These are phyloP conservation scores for Colletotrichum lini DNA, from an alignment of 2,329 filamentous ascomycete species.

Conservation along the genomic window DNA sequence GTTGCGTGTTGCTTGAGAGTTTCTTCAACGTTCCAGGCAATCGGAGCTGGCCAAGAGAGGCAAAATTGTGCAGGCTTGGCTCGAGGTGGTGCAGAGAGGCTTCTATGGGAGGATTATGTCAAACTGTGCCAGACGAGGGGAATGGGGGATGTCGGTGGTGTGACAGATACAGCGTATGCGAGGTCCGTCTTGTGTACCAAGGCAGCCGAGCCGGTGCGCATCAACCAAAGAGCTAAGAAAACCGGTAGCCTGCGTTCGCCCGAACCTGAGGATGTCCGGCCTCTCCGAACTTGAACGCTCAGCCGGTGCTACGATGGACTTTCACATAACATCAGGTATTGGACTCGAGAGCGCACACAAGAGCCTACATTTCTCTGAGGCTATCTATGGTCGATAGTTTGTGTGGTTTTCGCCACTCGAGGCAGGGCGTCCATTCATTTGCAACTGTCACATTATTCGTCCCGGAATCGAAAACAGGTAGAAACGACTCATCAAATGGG, in stretches of 20 bases:
- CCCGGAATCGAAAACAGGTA: too few relatives aligned
- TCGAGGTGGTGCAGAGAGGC: neutral
- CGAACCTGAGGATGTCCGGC: neutral
- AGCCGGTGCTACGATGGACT: too few relatives aligned
- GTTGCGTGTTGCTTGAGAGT: neutral
- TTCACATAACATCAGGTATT: too few relatives aligned
- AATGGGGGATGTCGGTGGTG: neutral
- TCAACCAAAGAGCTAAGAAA: neutral
- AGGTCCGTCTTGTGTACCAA: too few relatives aligned
- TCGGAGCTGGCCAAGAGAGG: neutral
- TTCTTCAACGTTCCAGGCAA: neutral
- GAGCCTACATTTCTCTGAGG: too few relatives aligned
- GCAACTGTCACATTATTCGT: too few relatives aligned
- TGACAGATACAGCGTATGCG: neutral
- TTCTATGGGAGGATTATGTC: neutral
- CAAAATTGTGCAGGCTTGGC: neutral
- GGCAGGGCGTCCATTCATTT: too few relatives aligned
- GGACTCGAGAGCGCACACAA: too few relatives aligned
- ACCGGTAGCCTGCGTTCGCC: too few relatives aligned
- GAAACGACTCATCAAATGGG: too few relatives aligned
- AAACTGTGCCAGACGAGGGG: neutral
- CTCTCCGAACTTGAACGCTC: neutral
- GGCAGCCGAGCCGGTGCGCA: neutral
- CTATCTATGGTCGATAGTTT: too few relatives aligned
- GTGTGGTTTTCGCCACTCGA: too few relatives aligned